These are phyloP conservation scores for Colletotrichum sp. DNA, from an alignment of 2,329 filamentous ascomycete species.

Conservation along the genomic window DNA sequence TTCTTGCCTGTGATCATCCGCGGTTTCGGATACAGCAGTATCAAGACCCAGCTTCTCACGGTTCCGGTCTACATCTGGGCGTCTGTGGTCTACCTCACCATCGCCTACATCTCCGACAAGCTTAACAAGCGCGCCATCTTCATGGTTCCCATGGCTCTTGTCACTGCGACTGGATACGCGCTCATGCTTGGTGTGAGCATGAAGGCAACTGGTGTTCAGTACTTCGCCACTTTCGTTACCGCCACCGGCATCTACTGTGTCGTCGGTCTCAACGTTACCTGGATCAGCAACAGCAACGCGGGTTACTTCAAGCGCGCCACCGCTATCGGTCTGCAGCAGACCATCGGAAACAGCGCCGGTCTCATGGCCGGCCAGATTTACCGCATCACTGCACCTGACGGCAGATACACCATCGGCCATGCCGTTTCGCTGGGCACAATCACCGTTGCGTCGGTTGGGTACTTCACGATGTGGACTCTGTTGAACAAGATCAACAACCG, in stretches of 20 bases:
- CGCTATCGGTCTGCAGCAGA: constrained; percentile 42
- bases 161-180: constrained; percentile 56
- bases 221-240: constrained; percentile 10
- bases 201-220: constrained; percentile 31
- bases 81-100: constrained; percentile 46
- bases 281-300: constrained; percentile 50
- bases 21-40: constrained; percentile 53
- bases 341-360: constrained; percentile 47
- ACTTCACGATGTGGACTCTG: constrained; percentile 6
- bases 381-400: constrained; percentile 10
- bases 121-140: constrained; percentile 42
- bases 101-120: constrained; percentile 52
- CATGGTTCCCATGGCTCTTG: constrained; percentile 48
- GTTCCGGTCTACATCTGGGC: constrained; percentile 62
- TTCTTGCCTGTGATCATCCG: constrained; percentile 62
- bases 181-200: constrained; percentile 51
- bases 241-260: constrained; percentile 5
- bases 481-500: constrained; percentile 4
- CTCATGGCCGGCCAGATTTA: constrained; percentile 45
- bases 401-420: constrained; percentile 14
- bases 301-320: constrained; percentile 51
- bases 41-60: constrained; percentile 59
- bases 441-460: constrained; percentile 3
- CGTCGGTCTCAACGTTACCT: constrained; percentile 49
- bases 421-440: constrained; percentile 16